Evolutionary conservation across 163 green algal species (phyloP).

Genomic region (Coccomyxa subellipsoidea): DNA sequence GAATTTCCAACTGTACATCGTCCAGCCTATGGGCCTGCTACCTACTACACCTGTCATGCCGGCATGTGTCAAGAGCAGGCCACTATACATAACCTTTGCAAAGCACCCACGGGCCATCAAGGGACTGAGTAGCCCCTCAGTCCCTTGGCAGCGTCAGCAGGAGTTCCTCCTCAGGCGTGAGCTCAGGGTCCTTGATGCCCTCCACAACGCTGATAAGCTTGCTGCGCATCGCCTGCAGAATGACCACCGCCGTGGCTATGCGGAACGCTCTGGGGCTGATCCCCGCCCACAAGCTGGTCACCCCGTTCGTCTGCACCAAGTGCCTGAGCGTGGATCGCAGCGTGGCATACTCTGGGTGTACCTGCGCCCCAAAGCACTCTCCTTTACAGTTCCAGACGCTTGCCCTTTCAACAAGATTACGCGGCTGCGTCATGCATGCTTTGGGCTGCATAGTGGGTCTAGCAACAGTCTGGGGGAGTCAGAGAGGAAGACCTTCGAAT

Average conservation of each 20-base stretch:
- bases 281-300: constrained; percentile 38
- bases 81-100: no score
- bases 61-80: no score
- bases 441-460: background rate
- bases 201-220: constrained; percentile 36
- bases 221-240: constrained; percentile 41
- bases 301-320: constrained; percentile 36
- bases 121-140: background rate
- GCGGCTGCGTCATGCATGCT: background rate
- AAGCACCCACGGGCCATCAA: no score
- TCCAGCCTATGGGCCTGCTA: no score
- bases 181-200: background rate
- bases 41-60: no score
- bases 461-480: background rate
- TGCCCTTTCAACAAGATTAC: background rate
- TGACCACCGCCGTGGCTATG: constrained; percentile 46
- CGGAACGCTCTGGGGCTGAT: constrained; percentile 37
- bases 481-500: background rate
- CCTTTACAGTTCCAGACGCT: background rate
- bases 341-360: constrained; percentile 37
- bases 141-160: background rate
- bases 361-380: background rate
- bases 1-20: no score
- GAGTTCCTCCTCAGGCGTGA: background rate
- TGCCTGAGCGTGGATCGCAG: constrained; percentile 32